These are phyloP conservation scores for Leishmania gerbilli DNA, from an alignment of 208 protist genomes.

Conservation along the genomic window DNA sequence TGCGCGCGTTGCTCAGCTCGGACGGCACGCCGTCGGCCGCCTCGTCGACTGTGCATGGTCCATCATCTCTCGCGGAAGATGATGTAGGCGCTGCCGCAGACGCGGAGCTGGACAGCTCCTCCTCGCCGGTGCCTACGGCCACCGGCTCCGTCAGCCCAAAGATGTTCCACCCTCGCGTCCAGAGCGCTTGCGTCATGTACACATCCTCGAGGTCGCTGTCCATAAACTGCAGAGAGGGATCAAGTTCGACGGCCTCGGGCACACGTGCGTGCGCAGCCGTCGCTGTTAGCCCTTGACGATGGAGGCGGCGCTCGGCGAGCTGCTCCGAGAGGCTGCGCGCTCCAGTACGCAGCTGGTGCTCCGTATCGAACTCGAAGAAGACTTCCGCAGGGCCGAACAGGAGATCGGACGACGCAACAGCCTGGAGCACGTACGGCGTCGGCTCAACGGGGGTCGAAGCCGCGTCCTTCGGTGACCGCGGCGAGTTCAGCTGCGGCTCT, in stretches of 20 bases:
- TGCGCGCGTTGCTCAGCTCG: conserved; percentile 1
- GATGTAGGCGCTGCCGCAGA: background rate
- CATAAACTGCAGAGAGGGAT: conserved; percentile 43
- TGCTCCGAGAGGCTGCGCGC: conserved; percentile 8
- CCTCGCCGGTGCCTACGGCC: conserved; percentile 4
- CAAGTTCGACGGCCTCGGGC: conserved; percentile 32
- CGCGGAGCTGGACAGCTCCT: background rate
- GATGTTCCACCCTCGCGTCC: conserved; percentile 59
- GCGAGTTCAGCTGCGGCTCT: background rate
- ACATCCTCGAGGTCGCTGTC: conserved; percentile 33
- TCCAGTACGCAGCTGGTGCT: conserved; percentile 23
- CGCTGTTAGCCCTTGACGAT: background rate
- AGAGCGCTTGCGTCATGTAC: conserved; percentile 42
- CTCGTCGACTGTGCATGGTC: background rate
- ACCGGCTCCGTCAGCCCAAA: conserved; percentile 52
- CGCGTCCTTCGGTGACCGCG: background rate
- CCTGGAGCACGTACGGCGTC: conserved; percentile 32
- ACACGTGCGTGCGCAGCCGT: background rate
- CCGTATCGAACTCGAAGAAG: conserved; percentile 39
- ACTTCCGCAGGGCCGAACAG: conserved; percentile 55
- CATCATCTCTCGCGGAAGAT: background rate
- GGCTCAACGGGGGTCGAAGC: background rate
- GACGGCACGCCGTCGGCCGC: background rate
- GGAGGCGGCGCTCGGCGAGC: conserved; percentile 1
- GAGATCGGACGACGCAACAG: conserved; percentile 41